Evolutionary conservation across 352 stramenopile species (phyloP).

Genomic region (Globisporangium radiosum): DNA sequence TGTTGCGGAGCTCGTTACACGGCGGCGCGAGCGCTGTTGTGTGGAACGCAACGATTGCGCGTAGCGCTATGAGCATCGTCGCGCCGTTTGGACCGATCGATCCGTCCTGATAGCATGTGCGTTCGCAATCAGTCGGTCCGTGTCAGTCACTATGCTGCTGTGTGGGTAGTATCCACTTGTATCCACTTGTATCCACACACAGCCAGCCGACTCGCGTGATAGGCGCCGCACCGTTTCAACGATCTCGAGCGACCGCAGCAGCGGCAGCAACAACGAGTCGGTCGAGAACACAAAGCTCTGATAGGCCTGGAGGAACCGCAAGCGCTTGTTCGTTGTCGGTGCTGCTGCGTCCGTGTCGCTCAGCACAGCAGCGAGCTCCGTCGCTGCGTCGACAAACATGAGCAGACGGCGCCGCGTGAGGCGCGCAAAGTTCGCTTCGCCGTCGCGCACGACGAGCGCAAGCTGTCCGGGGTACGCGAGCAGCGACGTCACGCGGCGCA

Average conservation of each 20-base stretch:
- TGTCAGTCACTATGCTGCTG: too few relatives aligned
- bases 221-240: constrained; percentile 21
- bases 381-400: constrained; percentile 54
- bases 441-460: constrained; percentile 69
- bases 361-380: constrained; percentile 42
- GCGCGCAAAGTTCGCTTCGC: constrained; percentile 68
- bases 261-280: constrained; percentile 54
- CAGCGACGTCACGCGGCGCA: constrained; percentile 48
- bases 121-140: too few relatives aligned
- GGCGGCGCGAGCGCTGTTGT: constrained; percentile 20
- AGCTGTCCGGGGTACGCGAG: constrained; percentile 74
- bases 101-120: constrained; percentile 12
- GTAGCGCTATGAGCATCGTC: constrained; percentile 32
- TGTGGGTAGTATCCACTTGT: neutral
- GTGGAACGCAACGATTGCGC: constrained; percentile 34
- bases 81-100: constrained; percentile 37
- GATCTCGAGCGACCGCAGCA: constrained; percentile 46
- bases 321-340: constrained; percentile 12
- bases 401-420: constrained; percentile 63
- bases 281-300: constrained; percentile 65
- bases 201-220: too few relatives aligned
- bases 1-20: constrained; percentile 34
- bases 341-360: constrained; percentile 14
- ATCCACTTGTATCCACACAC: too few relatives aligned
- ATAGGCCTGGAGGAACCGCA: constrained; percentile 55